Percentiles rank a stretch among this genome's conserved stretches.
phyloP scores from a whole-genome alignment of 495 filamentous ascomycete species.

The Penicillium subrubescens region DNA sequence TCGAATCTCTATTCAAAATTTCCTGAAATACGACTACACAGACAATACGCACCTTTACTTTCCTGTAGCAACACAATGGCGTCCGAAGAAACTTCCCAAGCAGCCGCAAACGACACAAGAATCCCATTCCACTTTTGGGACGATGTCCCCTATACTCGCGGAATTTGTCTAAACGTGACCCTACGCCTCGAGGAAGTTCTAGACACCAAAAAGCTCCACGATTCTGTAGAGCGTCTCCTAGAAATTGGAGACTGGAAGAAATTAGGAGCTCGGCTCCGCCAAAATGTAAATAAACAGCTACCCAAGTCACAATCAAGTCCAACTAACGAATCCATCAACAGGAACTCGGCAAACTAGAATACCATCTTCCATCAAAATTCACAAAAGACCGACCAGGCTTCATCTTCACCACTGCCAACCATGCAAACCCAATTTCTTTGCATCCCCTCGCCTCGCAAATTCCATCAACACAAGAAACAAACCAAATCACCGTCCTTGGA shows the following conservation, averaged over 20 bases:
- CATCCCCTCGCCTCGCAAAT: not conserved
- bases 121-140: slow-evolving; percentile 2
- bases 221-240: not conserved
- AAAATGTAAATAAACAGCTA: not conserved
- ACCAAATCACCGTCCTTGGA: not conserved
- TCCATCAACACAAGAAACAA: not conserved
- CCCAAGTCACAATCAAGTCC: not conserved
- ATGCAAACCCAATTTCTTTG: not conserved
- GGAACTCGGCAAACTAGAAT: slow-evolving; percentile 1
- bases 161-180: not conserved
- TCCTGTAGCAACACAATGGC: not conserved
- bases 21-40: not conserved
- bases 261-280: not conserved
- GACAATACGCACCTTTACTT: not conserved
- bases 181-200: slow-evolving; percentile 5
- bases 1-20: not conserved
- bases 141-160: not conserved
- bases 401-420: not conserved
- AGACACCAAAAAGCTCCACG: not conserved
- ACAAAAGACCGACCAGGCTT: not conserved
- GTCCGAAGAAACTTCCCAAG: not conserved
- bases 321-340: not conserved
- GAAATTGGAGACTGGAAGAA: not conserved
- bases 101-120: not conserved
- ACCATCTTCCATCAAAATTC: not conserved